Conservation (phyloP, 495 filamentous ascomycete genomes). For the Hypoxylon subgilvum region DNA sequence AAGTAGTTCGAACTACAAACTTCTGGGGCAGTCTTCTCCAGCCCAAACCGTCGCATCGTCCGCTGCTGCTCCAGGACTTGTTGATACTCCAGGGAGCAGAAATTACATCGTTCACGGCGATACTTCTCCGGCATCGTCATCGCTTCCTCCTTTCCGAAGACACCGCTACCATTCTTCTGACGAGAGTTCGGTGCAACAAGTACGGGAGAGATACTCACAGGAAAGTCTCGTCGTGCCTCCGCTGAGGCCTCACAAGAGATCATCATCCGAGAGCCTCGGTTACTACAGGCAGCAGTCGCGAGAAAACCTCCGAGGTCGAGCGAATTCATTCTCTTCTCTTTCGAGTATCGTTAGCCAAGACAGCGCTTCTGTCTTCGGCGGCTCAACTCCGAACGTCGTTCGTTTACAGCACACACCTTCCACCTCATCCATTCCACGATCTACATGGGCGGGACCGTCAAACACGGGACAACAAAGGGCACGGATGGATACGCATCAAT, state of each 20-base stretch:
- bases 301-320: conserved; percentile 54
- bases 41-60: conserved; percentile 38
- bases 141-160: conserved; percentile 26
- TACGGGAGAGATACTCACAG: conserved; percentile 57
- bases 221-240: conserved; percentile 62
- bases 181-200: conserved; percentile 38
- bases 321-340: conserved; percentile 58
- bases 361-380: conserved; percentile 43
- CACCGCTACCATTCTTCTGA: conserved; percentile 33
- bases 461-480: conserved; percentile 19
- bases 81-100: conserved; percentile 38
- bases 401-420: conserved; percentile 32
- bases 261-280: conserved; percentile 54
- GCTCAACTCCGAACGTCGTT: conserved; percentile 36
- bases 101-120: conserved; percentile 57
- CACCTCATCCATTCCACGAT: conserved; percentile 35
- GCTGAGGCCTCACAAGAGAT: conserved; percentile 49
- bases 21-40: conserved; percentile 50
- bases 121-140: conserved; percentile 48
- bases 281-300: conserved; percentile 56
- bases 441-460: conserved; percentile 34
- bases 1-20: conserved; percentile 49
- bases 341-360: conserved; percentile 55
- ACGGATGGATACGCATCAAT: conserved; percentile 57
- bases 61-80: conserved; percentile 14